Evolutionary conservation across 192 early-diverging fungal genomes (phyloP).

Genomic region (Lunasporangiospora selenospora): DNA sequence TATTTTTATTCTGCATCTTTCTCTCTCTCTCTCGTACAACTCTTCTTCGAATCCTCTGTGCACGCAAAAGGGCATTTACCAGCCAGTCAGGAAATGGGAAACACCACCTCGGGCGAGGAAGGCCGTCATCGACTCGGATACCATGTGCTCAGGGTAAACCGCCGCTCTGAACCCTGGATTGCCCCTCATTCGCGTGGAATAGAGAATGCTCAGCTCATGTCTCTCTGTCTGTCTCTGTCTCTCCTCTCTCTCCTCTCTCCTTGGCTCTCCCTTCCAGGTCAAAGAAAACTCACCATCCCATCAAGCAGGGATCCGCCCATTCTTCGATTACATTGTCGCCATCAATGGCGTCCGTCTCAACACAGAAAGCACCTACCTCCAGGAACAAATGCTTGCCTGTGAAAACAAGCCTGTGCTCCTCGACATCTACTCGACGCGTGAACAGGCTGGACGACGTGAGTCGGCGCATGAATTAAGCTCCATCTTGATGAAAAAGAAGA

Average conservation of each 20-base stretch:
- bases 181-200: too few relatives aligned
- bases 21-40: too few relatives aligned
- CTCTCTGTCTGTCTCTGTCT: not conserved
- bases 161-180: not conserved
- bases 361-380: constrained; percentile 48
- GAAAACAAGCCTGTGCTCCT: constrained; percentile 56
- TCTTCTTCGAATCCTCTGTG: too few relatives aligned
- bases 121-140: constrained; percentile 61
- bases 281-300: constrained; percentile 71
- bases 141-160: constrained; percentile 69
- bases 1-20: too few relatives aligned
- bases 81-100: constrained; percentile 55
- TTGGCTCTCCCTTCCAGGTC: constrained; percentile 49
- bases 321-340: constrained; percentile 77
- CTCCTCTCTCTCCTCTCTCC: not conserved
- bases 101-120: constrained; percentile 55
- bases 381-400: constrained; percentile 52
- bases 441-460: constrained; percentile 57
- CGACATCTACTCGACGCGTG: constrained; percentile 65
- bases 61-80: too few relatives aligned
- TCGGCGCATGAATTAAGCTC: not conserved
- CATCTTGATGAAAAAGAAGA: too few relatives aligned
- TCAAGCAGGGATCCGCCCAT: constrained; percentile 69
- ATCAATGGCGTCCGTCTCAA: constrained; percentile 62
- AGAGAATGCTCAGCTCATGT: not conserved